Evolutionary conservation across 2,329 filamentous ascomycete genomes (phyloP), one percentile per base, ranked within the genome.

Genomic region (Scedosporium apiospermum): DNA sequence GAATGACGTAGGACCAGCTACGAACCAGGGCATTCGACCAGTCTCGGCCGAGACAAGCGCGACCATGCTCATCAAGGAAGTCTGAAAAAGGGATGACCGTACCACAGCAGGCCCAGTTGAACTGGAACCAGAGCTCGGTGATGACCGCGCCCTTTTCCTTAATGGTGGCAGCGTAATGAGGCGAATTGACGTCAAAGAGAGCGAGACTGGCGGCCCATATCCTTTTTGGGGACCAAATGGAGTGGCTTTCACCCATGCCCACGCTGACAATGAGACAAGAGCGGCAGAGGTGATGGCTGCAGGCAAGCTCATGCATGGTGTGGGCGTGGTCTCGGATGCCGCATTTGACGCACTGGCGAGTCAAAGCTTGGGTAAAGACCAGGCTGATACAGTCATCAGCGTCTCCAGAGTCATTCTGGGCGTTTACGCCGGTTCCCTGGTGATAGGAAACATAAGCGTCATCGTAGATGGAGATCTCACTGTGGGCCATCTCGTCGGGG

Each of bases 81-180:
- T 46, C 21, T 7, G 12, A 21, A 26, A 49, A 49, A 23, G 58
- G 58, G 14, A 34, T 9, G 38, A 60, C 16, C 30, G 4, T 14
- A 14, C 58, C 58, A 30, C 58, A 60, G 42, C 58, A 60, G 18
- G 58, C 58, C 58, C 58, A 60, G 7, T 38, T 38, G n/a, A 49
- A 34, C 16, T 23, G 34, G 16, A 5, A 18, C 58, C 58, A 60
- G 14, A 60, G 38, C 12, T 46, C 9, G 5, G 34, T 41, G 14
- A 58, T 18, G 16, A 38, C 55, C 16, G 26, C 55, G 16, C 16
- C 21, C 27, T 58, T 58, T 23, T 58, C 14, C 4, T 38, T 10
- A 4, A 58, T 16, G 23, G 34, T 34, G 27, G 16, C 6, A 16
- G 55, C 55, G 16, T 58, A 58, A 10, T 41, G 4, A 14, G 16